A percentile compares a stretch with the other conserved stretches of the same genome.
Evolutionary conservation across 2,329 filamentous ascomycete species (phyloP).

Genomic region (Gnomoniopsis sp.): DNA sequence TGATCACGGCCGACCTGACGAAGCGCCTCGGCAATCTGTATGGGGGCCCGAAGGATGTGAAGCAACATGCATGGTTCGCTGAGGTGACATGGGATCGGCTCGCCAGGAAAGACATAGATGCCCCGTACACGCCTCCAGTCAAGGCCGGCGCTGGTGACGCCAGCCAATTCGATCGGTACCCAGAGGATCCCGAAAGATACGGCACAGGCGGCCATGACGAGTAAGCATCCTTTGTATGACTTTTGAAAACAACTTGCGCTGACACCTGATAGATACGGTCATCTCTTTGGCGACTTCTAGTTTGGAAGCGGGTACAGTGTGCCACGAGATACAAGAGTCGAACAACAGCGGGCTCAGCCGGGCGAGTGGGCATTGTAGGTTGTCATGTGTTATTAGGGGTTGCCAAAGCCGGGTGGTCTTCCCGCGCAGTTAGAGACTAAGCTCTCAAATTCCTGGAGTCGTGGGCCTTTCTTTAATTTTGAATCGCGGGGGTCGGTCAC

Average conservation of each 20-base stretch:
- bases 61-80: slow-evolving; percentile 92
- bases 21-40: slow-evolving; percentile 94
- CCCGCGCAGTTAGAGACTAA: background rate
- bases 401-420: background rate
- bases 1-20: slow-evolving; percentile 93
- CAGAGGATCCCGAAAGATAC: slow-evolving; percentile 93
- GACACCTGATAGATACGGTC: slow-evolving; percentile 55
- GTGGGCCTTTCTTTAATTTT: background rate
- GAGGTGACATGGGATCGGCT: slow-evolving; percentile 98
- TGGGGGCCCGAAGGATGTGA: slow-evolving; percentile 86
- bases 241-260: background rate
- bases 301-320: background rate
- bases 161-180: slow-evolving; percentile 97
- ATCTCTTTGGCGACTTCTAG: slow-evolving; percentile 74
- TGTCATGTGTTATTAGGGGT: background rate
- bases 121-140: slow-evolving; percentile 94
- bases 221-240: slow-evolving; percentile 54
- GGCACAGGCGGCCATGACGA: slow-evolving; percentile 75
- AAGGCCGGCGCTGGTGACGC: slow-evolving; percentile 91
- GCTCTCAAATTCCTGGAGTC: background rate
- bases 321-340: too few relatives aligned
- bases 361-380: background rate
- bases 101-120: slow-evolving; percentile 94
- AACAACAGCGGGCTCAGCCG: background rate
- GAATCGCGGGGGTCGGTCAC: background rate